Percentiles rank a stretch among this genome's conserved stretches.
phyloP scores from a whole-genome alignment of 108 stramenopile species.

The Nitzschia sp. region DNA sequence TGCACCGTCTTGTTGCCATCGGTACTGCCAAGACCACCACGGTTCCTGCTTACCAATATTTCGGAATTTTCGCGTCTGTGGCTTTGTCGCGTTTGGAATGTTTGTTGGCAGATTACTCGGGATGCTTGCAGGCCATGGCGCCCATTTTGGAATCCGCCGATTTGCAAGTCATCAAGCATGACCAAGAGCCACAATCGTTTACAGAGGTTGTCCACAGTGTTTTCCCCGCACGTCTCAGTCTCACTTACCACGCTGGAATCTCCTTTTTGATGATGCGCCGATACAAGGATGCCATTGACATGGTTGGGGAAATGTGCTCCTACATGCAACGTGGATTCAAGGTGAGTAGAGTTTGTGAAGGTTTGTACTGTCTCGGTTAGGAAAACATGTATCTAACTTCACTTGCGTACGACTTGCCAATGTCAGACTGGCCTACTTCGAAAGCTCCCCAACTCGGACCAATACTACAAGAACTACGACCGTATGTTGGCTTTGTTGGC shows the following conservation, averaged over 20 bases:
- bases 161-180: constrained; percentile 26
- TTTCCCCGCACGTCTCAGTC: constrained; percentile 81
- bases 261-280: constrained; percentile 91
- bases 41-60: constrained; percentile 68
- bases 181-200: constrained; percentile 56
- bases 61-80: constrained; percentile 93
- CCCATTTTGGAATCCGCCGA: constrained; percentile 57
- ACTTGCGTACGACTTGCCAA: neutral
- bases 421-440: constrained; percentile 69
- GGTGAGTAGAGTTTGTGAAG: no score
- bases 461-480: constrained; percentile 79
- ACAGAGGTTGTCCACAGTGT: constrained; percentile 70
- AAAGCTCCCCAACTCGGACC: constrained; percentile 72
- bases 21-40: constrained; percentile 54
- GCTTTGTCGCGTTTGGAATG: constrained; percentile 93
- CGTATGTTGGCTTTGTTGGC: constrained; percentile 89
- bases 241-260: constrained; percentile 94
- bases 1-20: constrained; percentile 80
- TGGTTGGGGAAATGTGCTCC: constrained; percentile 73
- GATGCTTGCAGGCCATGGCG: constrained; percentile 70
- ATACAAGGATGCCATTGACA: constrained; percentile 86
- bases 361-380: neutral
- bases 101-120: constrained; percentile 91
- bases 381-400: neutral
- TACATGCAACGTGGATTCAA: constrained; percentile 84